Percentiles rank a stretch among this genome's conserved stretches.
Evolutionary conservation across 1,139 yeast genomes (phyloP).

Genomic region (Debaryomycetaceae sp.): DNA sequence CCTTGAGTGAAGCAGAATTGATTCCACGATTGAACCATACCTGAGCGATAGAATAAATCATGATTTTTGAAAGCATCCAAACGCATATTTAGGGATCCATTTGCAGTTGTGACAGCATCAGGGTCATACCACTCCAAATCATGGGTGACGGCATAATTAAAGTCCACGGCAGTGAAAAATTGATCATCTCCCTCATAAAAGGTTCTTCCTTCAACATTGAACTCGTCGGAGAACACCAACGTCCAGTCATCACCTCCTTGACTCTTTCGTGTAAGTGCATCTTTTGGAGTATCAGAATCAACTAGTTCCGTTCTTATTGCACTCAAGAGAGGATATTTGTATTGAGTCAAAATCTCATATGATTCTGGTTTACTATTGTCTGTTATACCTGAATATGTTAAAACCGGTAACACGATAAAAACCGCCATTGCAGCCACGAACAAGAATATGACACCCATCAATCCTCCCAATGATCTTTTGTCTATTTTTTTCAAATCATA

Average conservation of each 20-base stretch:
- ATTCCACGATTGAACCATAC: slow-evolving; percentile 85
- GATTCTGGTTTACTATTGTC: slow-evolving; percentile 24
- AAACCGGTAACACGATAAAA: slow-evolving; percentile 68
- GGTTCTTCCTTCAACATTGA: slow-evolving; percentile 76
- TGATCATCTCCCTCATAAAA: slow-evolving; percentile 84
- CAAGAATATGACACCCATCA: slow-evolving; percentile 54
- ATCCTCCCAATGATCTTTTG: slow-evolving; percentile 54
- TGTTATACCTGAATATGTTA: slow-evolving; percentile 68
- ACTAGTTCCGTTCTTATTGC: slow-evolving; percentile 62
- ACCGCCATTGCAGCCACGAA: slow-evolving; percentile 59
- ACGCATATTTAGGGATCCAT: slow-evolving; percentile 62
- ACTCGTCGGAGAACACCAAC: slow-evolving; percentile 79
- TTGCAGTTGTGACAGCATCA: slow-evolving; percentile 67
- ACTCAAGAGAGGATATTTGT: slow-evolving; percentile 55
- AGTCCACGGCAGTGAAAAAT: slow-evolving; percentile 73
- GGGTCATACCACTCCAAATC: slow-evolving; percentile 91
- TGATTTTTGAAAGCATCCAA: slow-evolving; percentile 75
- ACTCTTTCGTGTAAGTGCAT: slow-evolving; percentile 44
- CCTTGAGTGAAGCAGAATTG: slow-evolving; percentile 80
- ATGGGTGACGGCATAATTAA: slow-evolving; percentile 74
- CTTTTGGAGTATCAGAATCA: slow-evolving; percentile 76
- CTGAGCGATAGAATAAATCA: slow-evolving; percentile 70
- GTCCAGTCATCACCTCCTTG: slow-evolving; percentile 56
- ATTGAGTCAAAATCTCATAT: slow-evolving; percentile 50
- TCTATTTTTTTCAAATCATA: slow-evolving; percentile 62